These are phyloP conservation scores for Penicillium paneum DNA, from an alignment of 2,329 filamentous ascomycete genomes.

Conservation along the genomic window DNA sequence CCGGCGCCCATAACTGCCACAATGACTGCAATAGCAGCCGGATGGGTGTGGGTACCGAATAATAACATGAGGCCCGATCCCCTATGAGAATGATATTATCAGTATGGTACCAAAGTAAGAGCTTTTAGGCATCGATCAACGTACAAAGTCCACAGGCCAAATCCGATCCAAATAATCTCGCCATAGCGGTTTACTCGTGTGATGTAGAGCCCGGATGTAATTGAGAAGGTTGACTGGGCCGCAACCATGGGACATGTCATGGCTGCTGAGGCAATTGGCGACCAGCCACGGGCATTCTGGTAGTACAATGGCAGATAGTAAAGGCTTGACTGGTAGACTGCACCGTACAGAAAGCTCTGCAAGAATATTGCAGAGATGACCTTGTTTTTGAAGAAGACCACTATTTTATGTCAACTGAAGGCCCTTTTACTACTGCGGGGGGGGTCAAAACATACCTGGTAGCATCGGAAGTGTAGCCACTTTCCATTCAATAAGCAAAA, in stretches of 20 bases:
- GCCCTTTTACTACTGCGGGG: neutral
- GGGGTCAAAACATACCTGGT: slow-evolving; percentile 37
- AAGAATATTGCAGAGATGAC: slow-evolving; percentile 55
- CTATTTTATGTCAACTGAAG: slow-evolving; percentile 18
- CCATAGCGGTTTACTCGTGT: slow-evolving; percentile 57
- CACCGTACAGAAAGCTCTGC: slow-evolving; percentile 60
- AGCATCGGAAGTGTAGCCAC: slow-evolving; percentile 58
- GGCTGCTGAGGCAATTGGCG: slow-evolving; percentile 50
- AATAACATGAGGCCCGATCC: slow-evolving; percentile 54
- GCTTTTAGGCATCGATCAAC: neutral
- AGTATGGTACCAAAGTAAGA: neutral
- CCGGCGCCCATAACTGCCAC: slow-evolving; percentile 53
- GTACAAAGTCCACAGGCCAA: slow-evolving; percentile 48
- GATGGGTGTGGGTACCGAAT: slow-evolving; percentile 46
- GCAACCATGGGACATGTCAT: slow-evolving; percentile 52
- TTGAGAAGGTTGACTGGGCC: slow-evolving; percentile 41
- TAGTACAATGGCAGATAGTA: slow-evolving; percentile 63
- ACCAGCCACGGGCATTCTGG: slow-evolving; percentile 53
- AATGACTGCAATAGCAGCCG: slow-evolving; percentile 51
- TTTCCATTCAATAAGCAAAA: slow-evolving; percentile 56
- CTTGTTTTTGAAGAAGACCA: slow-evolving; percentile 52
- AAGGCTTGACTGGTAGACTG: slow-evolving; percentile 57
- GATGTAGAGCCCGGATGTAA: slow-evolving; percentile 57
- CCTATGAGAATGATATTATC: slow-evolving; percentile 14
- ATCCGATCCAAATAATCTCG: slow-evolving; percentile 54